Conservation (phyloP, 2,329 filamentous ascomycete genomes). For the Nothopassalora personata region DNA sequence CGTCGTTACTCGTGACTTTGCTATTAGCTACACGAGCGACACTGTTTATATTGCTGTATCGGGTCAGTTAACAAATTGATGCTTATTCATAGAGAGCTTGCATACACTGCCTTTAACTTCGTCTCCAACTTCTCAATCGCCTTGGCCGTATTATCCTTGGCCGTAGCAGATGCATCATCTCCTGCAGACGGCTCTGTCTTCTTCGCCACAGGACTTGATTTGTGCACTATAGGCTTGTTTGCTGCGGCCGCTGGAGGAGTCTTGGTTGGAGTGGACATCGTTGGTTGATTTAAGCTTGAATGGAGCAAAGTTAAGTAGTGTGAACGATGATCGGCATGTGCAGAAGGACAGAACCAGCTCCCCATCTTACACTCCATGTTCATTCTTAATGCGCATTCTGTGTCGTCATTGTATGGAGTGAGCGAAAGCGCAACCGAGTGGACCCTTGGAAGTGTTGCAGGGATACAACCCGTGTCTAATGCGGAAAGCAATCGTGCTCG, state of each 20-base stretch:
- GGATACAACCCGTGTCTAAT: no score
- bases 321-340: background rate
- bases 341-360: background rate
- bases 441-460: background rate
- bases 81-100: background rate
- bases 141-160: slow-evolving; percentile 23
- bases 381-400: background rate
- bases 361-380: background rate
- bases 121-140: slow-evolving; percentile 29
- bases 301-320: background rate
- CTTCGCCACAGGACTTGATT: slow-evolving; percentile 2
- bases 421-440: background rate
- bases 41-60: slow-evolving; percentile 28
- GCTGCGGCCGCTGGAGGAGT: background rate
- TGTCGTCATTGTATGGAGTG: slow-evolving; percentile 2
- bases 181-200: slow-evolving; percentile 1
- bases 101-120: slow-evolving; percentile 27
- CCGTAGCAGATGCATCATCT: slow-evolving; percentile 11
- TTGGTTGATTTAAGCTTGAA: background rate
- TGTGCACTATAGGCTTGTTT: background rate
- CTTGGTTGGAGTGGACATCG: background rate
- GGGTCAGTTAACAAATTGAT: background rate
- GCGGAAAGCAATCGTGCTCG: no score
- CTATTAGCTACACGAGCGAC: slow-evolving; percentile 32
- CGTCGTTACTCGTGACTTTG: slow-evolving; percentile 26